phyloP scores from a whole-genome alignment of 1,139 yeast genomes.

The Debaryomyces sp. region DNA sequence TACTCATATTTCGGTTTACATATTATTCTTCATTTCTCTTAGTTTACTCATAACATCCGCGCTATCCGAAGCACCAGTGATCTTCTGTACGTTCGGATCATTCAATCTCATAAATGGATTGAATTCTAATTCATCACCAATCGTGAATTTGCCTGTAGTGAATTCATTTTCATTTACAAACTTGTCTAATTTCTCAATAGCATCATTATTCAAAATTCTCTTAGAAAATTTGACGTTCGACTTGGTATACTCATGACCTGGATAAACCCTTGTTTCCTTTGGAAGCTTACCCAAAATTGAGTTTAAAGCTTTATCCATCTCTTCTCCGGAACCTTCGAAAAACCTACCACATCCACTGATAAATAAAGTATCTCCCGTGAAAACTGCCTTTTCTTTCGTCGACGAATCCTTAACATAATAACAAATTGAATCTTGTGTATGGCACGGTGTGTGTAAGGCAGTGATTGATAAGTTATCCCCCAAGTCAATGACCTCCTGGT shows the following conservation, averaged over 20 bases:
- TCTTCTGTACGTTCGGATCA: constrained; percentile 57
- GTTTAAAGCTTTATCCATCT: constrained; percentile 77
- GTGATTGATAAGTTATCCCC: constrained; percentile 70
- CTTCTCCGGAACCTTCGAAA: constrained; percentile 84
- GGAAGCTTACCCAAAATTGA: constrained; percentile 63
- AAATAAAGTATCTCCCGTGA: constrained; percentile 95
- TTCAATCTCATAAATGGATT: constrained; percentile 87
- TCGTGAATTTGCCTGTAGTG: constrained; percentile 84
- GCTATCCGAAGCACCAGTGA: constrained; percentile 41
- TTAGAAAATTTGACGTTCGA: constrained; percentile 78
- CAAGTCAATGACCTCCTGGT: constrained; percentile 59
- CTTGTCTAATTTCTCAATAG: constrained; percentile 55
- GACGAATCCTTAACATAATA: constrained; percentile 68
- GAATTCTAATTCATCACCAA: constrained; percentile 76
- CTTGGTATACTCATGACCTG: constrained; percentile 95
- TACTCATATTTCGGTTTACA: constrained; percentile 22
- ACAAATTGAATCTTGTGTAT: constrained; percentile 94
- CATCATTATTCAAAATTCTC: constrained; percentile 57
- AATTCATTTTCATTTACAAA: constrained; percentile 59
- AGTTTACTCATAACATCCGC: constrained; percentile 64
- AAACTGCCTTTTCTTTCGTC: constrained; percentile 70
- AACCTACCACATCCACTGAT: constrained; percentile 96
- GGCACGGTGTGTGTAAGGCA: constrained; percentile 96
- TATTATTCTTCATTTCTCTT: constrained; percentile 69
- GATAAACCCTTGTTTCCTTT: constrained; percentile 69